Evolutionary conservation across 495 filamentous ascomycete species (phyloP).

Genomic region (Elasticomyces elasticus): DNA sequence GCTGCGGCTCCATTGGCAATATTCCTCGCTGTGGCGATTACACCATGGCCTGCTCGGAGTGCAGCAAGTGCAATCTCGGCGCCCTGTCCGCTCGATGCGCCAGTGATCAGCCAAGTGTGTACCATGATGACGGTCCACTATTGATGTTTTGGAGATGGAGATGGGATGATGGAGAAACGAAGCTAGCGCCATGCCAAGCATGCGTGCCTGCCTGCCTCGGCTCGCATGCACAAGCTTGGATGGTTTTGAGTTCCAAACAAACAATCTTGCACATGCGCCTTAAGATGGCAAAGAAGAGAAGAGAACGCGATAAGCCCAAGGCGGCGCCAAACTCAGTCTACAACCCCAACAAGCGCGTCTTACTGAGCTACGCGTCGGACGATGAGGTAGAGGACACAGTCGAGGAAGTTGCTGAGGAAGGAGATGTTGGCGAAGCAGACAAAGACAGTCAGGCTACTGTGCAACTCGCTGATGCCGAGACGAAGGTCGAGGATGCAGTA

Average conservation of each 20-base stretch:
- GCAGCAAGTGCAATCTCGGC: conserved; percentile 10
- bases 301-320: conserved; percentile 18
- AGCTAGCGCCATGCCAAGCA: no score
- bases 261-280: no score
- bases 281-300: conserved; percentile 10
- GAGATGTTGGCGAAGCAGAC: not conserved
- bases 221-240: not conserved
- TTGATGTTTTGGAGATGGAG: not conserved
- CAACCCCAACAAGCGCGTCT: conserved; percentile 16
- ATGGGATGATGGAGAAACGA: not conserved
- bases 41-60: conserved; percentile 5
- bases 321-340: conserved; percentile 1
- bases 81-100: conserved; percentile 14
- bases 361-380: conserved; percentile 20
- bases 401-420: not conserved
- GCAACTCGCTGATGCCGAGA: not conserved
- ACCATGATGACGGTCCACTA: not conserved
- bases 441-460: not conserved
- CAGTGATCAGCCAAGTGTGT: conserved; percentile 13
- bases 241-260: not conserved
- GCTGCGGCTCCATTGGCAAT: not conserved
- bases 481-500: not conserved
- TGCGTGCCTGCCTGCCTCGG: not conserved
- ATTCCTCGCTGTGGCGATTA: conserved; percentile 14
- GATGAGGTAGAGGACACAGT: conserved; percentile 1